Evolutionary conservation across 805 yeast genomes (phyloP).

Genomic region (Lipomyces yamadae): DNA sequence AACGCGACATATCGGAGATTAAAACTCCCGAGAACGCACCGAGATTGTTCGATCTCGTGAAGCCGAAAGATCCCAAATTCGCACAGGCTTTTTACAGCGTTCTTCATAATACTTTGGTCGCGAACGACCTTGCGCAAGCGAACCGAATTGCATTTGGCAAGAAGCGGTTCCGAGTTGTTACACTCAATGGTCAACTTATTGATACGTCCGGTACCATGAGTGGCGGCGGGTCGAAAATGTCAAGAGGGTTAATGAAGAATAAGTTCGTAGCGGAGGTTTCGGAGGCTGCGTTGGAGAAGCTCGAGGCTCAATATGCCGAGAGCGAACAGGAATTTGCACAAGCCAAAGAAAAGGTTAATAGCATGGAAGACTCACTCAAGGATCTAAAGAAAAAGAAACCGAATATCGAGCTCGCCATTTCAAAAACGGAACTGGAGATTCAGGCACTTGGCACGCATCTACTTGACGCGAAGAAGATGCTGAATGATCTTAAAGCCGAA

Average conservation of each 20-base stretch:
- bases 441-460: conserved; percentile 62
- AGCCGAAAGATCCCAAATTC: conserved; percentile 68
- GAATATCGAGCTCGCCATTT: conserved; percentile 63
- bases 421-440: conserved; percentile 66
- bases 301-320: conserved; percentile 57
- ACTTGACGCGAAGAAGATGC: conserved; percentile 52
- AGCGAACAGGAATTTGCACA: conserved; percentile 60
- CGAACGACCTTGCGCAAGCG: conserved; percentile 76
- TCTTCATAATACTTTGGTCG: conserved; percentile 85
- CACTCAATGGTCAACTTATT: conserved; percentile 87
- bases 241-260: conserved; percentile 75
- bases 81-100: conserved; percentile 89
- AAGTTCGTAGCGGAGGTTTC: conserved; percentile 52
- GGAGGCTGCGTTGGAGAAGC: conserved; percentile 59
- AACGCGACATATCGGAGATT: conserved; percentile 61
- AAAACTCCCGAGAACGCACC: conserved; percentile 77
- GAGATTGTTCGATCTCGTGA: conserved; percentile 81
- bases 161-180: conserved; percentile 84
- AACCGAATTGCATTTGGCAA: conserved; percentile 84
- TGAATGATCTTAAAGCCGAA: conserved; percentile 48
- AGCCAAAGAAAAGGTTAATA: conserved; percentile 44
- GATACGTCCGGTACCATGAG: conserved; percentile 94
- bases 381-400: conserved; percentile 71
- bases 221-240: conserved; percentile 82
- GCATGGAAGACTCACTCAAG: conserved; percentile 64